These are phyloP conservation scores for Papiliotrema nemorosa DNA, from an alignment of 1,284 basidiomycete species.

Conservation along the genomic window DNA sequence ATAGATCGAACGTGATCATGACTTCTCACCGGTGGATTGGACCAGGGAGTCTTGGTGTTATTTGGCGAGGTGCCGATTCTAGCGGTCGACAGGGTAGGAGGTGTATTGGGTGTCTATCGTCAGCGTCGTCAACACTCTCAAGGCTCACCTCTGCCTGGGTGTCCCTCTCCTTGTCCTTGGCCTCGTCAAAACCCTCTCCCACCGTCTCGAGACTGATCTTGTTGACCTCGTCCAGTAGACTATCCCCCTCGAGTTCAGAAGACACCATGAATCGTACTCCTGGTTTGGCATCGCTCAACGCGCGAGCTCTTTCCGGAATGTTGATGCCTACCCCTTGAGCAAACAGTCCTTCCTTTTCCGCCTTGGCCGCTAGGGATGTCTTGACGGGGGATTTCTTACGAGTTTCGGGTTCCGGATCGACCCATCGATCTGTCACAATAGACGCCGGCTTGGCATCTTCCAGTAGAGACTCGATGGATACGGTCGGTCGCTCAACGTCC, in stretches of 20 bases:
- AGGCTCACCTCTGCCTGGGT: conserved; percentile 21
- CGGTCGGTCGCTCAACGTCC: background rate
- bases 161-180: conserved; percentile 7
- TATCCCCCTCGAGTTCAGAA: conserved; percentile 48
- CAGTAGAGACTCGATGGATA: background rate
- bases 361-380: conserved; percentile 23
- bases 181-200: conserved; percentile 29
- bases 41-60: conserved; percentile 26
- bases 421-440: background rate
- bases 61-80: conserved; percentile 16
- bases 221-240: conserved; percentile 47
- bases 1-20: conserved; percentile 41
- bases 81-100: conserved; percentile 14
- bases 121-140: background rate
- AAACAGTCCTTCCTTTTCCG: conserved; percentile 26
- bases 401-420: background rate
- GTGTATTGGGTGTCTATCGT: conserved; percentile 29
- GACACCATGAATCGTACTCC: conserved; percentile 49
- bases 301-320: conserved; percentile 3
- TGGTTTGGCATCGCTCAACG: conserved; percentile 21
- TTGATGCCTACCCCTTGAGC: conserved; percentile 18
- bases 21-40: conserved; percentile 25
- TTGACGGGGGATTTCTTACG: conserved; percentile 22
- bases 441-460: background rate
- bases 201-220: conserved; percentile 48